Conservation (phyloP, 2,329 filamentous ascomycete genomes). For the Trichoderma lentiforme region DNA sequence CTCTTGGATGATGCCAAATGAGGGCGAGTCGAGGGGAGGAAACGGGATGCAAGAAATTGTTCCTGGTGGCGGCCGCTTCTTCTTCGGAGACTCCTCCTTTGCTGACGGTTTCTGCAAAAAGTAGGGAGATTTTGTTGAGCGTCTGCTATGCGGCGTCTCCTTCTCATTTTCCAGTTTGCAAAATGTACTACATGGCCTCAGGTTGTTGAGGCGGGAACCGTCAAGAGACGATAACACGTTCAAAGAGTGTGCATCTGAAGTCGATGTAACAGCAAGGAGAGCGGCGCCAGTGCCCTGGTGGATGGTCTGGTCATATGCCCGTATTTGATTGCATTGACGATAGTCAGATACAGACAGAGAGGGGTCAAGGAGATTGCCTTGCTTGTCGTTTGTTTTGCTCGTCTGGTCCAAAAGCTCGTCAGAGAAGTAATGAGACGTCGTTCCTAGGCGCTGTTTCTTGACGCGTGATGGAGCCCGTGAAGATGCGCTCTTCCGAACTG, state of each 20-base stretch:
- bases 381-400: background rate
- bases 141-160: slow-evolving; percentile 15
- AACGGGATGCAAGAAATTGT: slow-evolving; percentile 59
- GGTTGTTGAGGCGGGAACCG: background rate
- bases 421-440: slow-evolving; percentile 31
- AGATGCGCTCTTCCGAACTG: background rate
- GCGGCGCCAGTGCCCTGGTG: background rate
- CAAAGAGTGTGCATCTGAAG: background rate
- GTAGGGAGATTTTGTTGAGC: slow-evolving; percentile 32
- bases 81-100: slow-evolving; percentile 19
- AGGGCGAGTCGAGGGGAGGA: slow-evolving; percentile 58
- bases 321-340: background rate
- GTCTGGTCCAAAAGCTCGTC: background rate
- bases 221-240: background rate
- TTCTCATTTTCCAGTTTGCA: background rate
- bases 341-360: background rate
- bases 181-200: background rate
- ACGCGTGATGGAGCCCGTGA: background rate
- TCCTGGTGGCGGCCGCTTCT: slow-evolving; percentile 39
- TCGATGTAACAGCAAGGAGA: background rate
- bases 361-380: background rate
- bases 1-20: slow-evolving; percentile 83
- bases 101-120: slow-evolving; percentile 26
- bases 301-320: background rate
- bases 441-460: slow-evolving; percentile 4